phyloP scores from a whole-genome alignment of 202 grass and related monocot species.

The Bolboschoenoplectus hybrid region DNA sequence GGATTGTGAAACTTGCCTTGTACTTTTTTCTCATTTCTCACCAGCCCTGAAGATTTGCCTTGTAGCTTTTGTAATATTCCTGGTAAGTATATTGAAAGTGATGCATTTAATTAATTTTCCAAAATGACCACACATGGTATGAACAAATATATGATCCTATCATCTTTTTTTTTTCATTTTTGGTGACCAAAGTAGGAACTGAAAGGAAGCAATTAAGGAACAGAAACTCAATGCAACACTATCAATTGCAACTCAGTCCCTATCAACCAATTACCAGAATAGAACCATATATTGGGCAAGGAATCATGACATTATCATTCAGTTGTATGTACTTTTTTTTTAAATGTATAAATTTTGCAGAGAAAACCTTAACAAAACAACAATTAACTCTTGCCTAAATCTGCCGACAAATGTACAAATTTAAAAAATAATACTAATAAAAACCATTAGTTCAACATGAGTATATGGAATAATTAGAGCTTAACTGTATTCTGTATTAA shows the following conservation, averaged over 20 bases:
- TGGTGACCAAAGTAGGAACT: neutral
- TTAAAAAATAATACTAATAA: neutral
- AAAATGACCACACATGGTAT: neutral
- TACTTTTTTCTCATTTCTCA: slow-evolving; percentile 8
- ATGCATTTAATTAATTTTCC: neutral
- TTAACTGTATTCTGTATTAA: too few relatives aligned
- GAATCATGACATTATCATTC: too few relatives aligned
- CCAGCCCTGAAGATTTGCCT: neutral
- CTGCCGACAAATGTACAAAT: neutral
- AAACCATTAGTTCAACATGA: neutral
- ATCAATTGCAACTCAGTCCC: neutral
- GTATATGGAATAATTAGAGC: neutral
- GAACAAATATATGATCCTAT: neutral
- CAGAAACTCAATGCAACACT: neutral
- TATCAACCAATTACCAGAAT: neutral
- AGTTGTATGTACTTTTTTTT: too few relatives aligned
- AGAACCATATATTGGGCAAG: neutral
- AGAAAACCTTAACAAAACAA: too few relatives aligned
- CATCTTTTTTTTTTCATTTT: neutral
- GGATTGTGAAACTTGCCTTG: slow-evolving; percentile 22
- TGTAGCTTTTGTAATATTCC: neutral
- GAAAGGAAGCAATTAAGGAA: neutral
- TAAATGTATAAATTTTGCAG: too few relatives aligned
- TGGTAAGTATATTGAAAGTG: neutral
- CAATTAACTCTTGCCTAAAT: neutral